Conservation (phyloP, 2,329 filamentous ascomycete genomes). For the Penicillium crustosum region DNA sequence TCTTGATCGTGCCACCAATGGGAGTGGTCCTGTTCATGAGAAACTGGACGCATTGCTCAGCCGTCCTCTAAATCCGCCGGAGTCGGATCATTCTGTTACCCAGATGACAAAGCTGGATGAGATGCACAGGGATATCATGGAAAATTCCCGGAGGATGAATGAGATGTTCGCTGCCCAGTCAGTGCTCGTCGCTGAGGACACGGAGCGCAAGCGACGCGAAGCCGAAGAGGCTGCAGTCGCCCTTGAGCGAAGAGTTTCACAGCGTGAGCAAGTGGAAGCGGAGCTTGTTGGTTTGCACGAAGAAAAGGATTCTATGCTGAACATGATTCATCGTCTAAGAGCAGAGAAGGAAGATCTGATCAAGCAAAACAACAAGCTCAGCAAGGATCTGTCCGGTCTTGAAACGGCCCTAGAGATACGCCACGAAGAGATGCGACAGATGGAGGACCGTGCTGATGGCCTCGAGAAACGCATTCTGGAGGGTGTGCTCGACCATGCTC, state of each 20-base stretch:
- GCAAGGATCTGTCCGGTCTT: constrained; percentile 83
- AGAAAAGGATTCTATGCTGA: constrained; percentile 63
- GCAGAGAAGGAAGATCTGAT: constrained; percentile 65
- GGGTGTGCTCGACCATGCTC: constrained; percentile 93
- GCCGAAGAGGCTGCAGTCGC: constrained; percentile 76
- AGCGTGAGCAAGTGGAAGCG: constrained; percentile 63
- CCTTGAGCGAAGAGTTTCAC: constrained; percentile 71
- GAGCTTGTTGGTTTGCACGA: constrained; percentile 52
- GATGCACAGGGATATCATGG: constrained; percentile 83
- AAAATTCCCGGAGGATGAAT: constrained; percentile 79
- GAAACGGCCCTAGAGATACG: constrained; percentile 87
- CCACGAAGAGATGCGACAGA: constrained; percentile 83
- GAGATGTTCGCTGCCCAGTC: constrained; percentile 57
- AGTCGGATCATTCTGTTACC: constrained; percentile 66
- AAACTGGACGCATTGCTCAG: constrained; percentile 48
- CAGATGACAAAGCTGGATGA: constrained; percentile 82
- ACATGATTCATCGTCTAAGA: constrained; percentile 52
- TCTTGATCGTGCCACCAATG: constrained; percentile 31
- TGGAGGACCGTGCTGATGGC: constrained; percentile 84
- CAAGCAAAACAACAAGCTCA: constrained; percentile 74
- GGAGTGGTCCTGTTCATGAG: constrained; percentile 34
- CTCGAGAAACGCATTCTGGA: constrained; percentile 92
- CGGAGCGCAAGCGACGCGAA: constrained; percentile 74
- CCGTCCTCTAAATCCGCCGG: constrained; percentile 55
- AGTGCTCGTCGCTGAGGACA: constrained; percentile 65